Evolutionary conservation across 2,329 filamentous ascomycete species (phyloP).

Genomic region (Tolypocladium amazonense): DNA sequence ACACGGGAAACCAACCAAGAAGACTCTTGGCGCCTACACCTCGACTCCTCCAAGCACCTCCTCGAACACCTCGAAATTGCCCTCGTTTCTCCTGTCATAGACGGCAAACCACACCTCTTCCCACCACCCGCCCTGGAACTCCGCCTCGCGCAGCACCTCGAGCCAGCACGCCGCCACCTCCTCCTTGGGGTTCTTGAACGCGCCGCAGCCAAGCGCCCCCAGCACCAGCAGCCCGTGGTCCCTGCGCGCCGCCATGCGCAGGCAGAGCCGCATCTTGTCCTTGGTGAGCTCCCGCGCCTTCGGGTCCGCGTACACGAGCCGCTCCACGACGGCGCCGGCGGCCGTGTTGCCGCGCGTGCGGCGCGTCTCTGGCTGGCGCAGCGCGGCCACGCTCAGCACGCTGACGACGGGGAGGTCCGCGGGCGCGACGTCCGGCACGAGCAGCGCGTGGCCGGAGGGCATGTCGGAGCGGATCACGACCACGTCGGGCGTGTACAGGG

Average conservation of each 20-base stretch:
- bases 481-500: conserved; percentile 50
- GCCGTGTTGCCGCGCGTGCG: conserved; percentile 8
- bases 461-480: conserved; percentile 45
- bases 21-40: conserved; percentile 3
- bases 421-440: conserved; percentile 22
- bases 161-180: conserved; percentile 53
- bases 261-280: conserved; percentile 49
- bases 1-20: neutral
- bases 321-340: conserved; percentile 12
- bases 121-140: conserved; percentile 58
- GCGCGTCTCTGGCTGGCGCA: conserved; percentile 27
- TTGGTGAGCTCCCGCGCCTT: conserved; percentile 43
- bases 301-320: conserved; percentile 26
- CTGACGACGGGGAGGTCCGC: conserved; percentile 39
- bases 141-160: conserved; percentile 47
- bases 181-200: conserved; percentile 49
- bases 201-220: conserved; percentile 60
- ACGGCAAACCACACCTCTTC: conserved; percentile 54
- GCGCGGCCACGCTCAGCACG: conserved; percentile 50
- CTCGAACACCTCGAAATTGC: conserved; percentile 42
- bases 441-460: conserved; percentile 32
- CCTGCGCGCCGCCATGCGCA: conserved; percentile 48
- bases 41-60: conserved; percentile 25
- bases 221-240: conserved; percentile 51
- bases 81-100: conserved; percentile 30